A percentile compares a stretch with the other conserved stretches of the same genome.
phyloP scores from a whole-genome alignment of 345 rosid species.

The Eucalyptus dawsonii region DNA sequence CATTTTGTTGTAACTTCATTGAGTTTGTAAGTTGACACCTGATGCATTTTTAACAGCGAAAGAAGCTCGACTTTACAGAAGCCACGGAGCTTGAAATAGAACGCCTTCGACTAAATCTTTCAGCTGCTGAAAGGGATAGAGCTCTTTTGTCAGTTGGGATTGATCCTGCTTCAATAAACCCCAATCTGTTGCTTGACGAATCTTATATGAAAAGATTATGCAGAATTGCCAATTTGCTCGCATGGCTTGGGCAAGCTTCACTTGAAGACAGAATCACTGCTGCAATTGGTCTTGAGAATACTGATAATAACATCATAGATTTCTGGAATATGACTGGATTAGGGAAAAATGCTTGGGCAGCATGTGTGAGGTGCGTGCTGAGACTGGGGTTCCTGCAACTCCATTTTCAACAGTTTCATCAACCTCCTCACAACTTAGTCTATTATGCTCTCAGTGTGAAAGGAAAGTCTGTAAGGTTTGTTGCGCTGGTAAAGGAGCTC shows the following conservation, averaged over 20 bases:
- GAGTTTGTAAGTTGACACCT: neutral
- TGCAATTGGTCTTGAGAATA: constrained; percentile 60
- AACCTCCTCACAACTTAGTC: constrained; percentile 25
- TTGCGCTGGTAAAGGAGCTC: constrained; percentile 90
- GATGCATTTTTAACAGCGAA: constrained; percentile 34
- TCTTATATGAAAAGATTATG: constrained; percentile 62
- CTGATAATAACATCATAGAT: constrained; percentile 43
- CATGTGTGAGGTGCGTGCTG: constrained; percentile 57
- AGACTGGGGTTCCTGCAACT: constrained; percentile 23
- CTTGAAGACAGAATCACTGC: constrained; percentile 80
- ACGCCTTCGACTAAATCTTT: constrained; percentile 70
- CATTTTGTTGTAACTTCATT: neutral
- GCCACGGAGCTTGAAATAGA: constrained; percentile 93
- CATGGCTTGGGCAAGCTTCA: constrained; percentile 69
- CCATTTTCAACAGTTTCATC: constrained; percentile 22
- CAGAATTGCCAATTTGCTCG: constrained; percentile 56
- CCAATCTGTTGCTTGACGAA: constrained; percentile 62
- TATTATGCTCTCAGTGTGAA: constrained; percentile 56
- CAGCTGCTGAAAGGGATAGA: constrained; percentile 99
- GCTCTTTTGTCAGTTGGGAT: constrained; percentile 75
- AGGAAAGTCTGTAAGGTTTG: constrained; percentile 78
- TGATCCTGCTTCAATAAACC: constrained; percentile 92
- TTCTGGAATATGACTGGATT: constrained; percentile 73
- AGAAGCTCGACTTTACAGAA: constrained; percentile 49
- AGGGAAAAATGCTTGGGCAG: constrained; percentile 57